A percentile compares a stretch with the other conserved stretches of the same genome.
Evolutionary conservation across 805 yeast species (phyloP).

Genomic region (Phaffomyces antillensis): DNA sequence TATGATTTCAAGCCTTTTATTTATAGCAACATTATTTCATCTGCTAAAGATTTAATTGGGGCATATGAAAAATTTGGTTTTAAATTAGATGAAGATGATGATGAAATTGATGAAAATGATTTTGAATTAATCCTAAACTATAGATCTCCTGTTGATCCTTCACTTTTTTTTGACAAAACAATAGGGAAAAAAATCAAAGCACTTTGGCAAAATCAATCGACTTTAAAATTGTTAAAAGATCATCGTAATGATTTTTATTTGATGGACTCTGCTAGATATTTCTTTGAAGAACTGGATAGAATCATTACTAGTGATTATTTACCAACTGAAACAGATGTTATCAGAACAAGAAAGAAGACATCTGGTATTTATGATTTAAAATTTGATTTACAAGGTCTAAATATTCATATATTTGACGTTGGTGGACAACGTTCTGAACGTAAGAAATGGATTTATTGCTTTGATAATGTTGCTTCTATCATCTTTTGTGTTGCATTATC

Average conservation of each 20-base stretch:
- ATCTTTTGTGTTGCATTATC: constrained; percentile 88
- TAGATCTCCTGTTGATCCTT: constrained; percentile 43
- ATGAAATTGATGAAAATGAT: constrained; percentile 26
- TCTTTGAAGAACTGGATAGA: constrained; percentile 59
- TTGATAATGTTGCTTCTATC: constrained; percentile 83
- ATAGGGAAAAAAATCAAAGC: constrained; percentile 41
- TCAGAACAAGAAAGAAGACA: constrained; percentile 85
- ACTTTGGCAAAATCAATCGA: constrained; percentile 53
- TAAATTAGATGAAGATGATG: constrained; percentile 24
- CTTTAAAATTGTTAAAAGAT: constrained; percentile 46
- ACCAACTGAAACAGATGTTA: constrained; percentile 71
- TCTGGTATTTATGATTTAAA: constrained; percentile 84
- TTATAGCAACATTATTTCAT: constrained; percentile 68
- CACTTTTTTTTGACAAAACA: constrained; percentile 41
- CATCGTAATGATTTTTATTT: constrained; percentile 69
- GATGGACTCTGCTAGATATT: constrained; percentile 79
- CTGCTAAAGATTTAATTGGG: constrained; percentile 61
- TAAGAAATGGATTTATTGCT: constrained; percentile 95
- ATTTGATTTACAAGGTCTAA: constrained; percentile 65
- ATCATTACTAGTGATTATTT: constrained; percentile 53
- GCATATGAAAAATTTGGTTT: constrained; percentile 50
- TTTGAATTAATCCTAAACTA: constrained; percentile 13
- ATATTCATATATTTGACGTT: constrained; percentile 69
- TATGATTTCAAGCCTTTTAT: constrained; percentile 73
- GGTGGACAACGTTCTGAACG: constrained; percentile 97